Base-by-base conservation (phyloP, 2,329 filamentous ascomycete species). In the Tricladium varicosporioides region DNA sequence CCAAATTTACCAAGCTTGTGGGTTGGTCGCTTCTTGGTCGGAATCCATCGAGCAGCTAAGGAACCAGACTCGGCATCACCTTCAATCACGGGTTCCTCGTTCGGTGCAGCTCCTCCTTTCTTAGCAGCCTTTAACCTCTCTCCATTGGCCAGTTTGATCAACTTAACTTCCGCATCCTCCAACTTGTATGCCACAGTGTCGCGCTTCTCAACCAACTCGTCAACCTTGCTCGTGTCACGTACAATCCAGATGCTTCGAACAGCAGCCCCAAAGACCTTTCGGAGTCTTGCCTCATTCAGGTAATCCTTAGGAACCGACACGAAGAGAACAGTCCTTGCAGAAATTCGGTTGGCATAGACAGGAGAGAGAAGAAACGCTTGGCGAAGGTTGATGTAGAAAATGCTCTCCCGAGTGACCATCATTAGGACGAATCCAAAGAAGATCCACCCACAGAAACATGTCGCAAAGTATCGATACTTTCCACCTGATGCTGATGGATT, bases 301-400 rank as follows among this genome's bases (percentile, higher is more conserved):
- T 95, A 96, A 7, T 85, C 77, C 16, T 85, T 76, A 1, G 93
- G 93, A 1, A 97, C 91, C 1, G 90, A 88, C 1, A 91, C 88
- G 72, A 96, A 92, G 11, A 99, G 84, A 1, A 97, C 89, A 1
- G 92, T 97, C 53, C 91, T 86, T 2, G 92, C 93, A 1, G 93
- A 97, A 47, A 97, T 85, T 56, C 92, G 89, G 67, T 87, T 88
- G 53, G 91, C 83, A 71, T 95, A 95, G 48, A 89, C 79, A 10
- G 92, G 91, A 10, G 91, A 92, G 54, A 95, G 82, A 43, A 95
- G 83, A 74, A 95, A 97, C 0, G 93, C 93, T 74, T 97, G 93
- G 61, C 92, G 89, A 51, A 97, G 75, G 68, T 95, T 96, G 77
- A 97, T 88, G 74, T 91, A 96, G 80, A 87, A 96, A 65, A 97